These are phyloP conservation scores for Ascochyta rabiei DNA, from an alignment of 2,329 filamentous ascomycete genomes.

Conservation along the genomic window DNA sequence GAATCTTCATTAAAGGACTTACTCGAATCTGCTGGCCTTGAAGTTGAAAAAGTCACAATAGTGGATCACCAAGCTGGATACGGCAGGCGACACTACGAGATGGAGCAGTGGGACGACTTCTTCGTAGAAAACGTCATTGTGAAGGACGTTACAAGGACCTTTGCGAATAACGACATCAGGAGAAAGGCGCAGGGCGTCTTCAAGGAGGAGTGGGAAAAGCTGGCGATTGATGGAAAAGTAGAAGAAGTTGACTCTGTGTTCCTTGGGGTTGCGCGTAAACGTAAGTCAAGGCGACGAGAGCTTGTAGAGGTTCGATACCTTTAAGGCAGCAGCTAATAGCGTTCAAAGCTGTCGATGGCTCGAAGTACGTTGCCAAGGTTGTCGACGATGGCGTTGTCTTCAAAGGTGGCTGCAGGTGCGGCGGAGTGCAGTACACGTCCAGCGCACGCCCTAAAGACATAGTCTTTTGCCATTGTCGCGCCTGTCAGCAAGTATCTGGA, in stretches of 20 bases:
- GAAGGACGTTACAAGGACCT: slow-evolving; percentile 30
- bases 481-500: slow-evolving; percentile 57
- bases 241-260: slow-evolving; percentile 50
- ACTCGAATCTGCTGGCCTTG: slow-evolving; percentile 45
- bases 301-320: too few relatives aligned
- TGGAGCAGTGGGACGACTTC: slow-evolving; percentile 42
- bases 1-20: slow-evolving; percentile 40
- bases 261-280: slow-evolving; percentile 44
- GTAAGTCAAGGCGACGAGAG: slow-evolving; percentile 19
- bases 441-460: slow-evolving; percentile 45
- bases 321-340: slow-evolving; percentile 9
- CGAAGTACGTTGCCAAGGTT: slow-evolving; percentile 22
- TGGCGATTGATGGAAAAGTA: slow-evolving; percentile 47
- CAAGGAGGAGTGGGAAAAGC: slow-evolving; percentile 48
- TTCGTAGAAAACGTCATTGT: slow-evolving; percentile 45
- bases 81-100: slow-evolving; percentile 33
- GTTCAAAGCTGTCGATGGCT: slow-evolving; percentile 33
- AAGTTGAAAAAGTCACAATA: slow-evolving; percentile 38
- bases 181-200: slow-evolving; percentile 42
- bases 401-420: slow-evolving; percentile 54
- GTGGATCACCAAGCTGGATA: slow-evolving; percentile 45
- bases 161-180: slow-evolving; percentile 40
- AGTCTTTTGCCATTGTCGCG: slow-evolving; percentile 56
- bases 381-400: slow-evolving; percentile 30
- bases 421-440: slow-evolving; percentile 51